Percentiles rank a stretch among this genome's conserved stretches.
These are phyloP conservation scores for Eucalyptus dawsonii DNA, from an alignment of 345 rosid genomes.

Conservation along the genomic window DNA sequence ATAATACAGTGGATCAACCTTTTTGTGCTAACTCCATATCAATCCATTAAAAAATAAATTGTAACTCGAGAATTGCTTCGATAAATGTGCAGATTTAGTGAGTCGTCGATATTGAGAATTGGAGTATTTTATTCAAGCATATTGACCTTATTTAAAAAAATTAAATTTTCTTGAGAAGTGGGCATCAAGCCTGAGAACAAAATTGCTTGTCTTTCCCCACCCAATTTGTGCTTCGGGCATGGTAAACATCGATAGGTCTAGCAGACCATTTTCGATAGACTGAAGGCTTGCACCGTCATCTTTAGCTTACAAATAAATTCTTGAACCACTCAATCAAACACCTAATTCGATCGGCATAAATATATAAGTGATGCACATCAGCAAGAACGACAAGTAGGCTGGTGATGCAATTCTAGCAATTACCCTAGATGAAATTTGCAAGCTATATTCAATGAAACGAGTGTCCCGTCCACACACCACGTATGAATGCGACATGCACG, in stretches of 20 bases:
- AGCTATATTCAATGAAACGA: not conserved
- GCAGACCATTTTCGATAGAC: not conserved
- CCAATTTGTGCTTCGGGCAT: not conserved
- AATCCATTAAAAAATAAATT: not conserved
- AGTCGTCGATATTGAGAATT: accelerated
- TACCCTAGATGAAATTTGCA: not conserved
- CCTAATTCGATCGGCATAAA: accelerated
- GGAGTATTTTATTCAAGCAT: not conserved
- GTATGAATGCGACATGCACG: not conserved
- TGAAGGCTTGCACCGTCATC: not conserved
- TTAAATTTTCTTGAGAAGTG: not conserved
- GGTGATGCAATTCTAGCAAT: not conserved
- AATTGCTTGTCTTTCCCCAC: not conserved
- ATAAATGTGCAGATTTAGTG: not conserved
- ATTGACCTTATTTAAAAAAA: not conserved
- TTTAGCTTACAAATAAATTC: not conserved
- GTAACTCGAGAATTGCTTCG: accelerated
- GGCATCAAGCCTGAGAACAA: not conserved
- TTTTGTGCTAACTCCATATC: not conserved
- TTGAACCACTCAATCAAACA: not conserved
- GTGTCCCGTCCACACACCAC: not conserved
- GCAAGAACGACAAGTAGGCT: not conserved
- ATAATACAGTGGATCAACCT: not conserved
- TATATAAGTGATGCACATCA: not conserved
- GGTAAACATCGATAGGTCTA: not conserved